Evolutionary conservation across 306 rosid species (phyloP).

Genomic region (Geum urbanum): DNA sequence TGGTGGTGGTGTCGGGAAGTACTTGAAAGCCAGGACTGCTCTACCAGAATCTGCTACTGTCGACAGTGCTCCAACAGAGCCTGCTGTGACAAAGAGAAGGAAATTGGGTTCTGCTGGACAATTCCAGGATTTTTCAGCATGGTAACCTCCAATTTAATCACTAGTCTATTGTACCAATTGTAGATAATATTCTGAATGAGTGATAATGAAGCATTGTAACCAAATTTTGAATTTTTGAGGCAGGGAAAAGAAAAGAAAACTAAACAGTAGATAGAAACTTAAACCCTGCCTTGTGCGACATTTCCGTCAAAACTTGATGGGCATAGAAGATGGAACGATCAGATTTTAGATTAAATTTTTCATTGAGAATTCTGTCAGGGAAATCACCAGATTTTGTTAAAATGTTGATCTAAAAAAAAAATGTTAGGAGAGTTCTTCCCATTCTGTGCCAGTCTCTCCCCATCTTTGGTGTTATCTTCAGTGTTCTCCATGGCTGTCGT

Average conservation of each 20-base stretch:
- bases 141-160: slow-evolving; percentile 42
- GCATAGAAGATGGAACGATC: slow-evolving; percentile 1
- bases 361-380: not conserved
- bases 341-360: not conserved
- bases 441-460: not conserved
- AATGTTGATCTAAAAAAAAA: not conserved
- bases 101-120: slow-evolving; percentile 48
- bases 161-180: slow-evolving; percentile 23
- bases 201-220: not conserved
- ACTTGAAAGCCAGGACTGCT: slow-evolving; percentile 64
- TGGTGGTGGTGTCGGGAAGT: slow-evolving; percentile 75
- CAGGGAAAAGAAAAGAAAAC: not conserved
- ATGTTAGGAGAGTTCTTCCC: not conserved
- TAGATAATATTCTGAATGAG: slow-evolving; percentile 3
- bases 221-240: not conserved
- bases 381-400: not conserved
- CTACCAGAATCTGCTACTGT: slow-evolving; percentile 44
- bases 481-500: not conserved
- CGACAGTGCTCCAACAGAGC: slow-evolving; percentile 28
- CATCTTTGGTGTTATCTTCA: not conserved
- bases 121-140: slow-evolving; percentile 70
- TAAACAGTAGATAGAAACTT: not conserved
- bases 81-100: slow-evolving; percentile 63
- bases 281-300: not conserved
- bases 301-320: slow-evolving; percentile 5